phyloP scores from a whole-genome alignment of 2,329 filamentous ascomycete genomes.

The Salinomyces thailandicus region DNA sequence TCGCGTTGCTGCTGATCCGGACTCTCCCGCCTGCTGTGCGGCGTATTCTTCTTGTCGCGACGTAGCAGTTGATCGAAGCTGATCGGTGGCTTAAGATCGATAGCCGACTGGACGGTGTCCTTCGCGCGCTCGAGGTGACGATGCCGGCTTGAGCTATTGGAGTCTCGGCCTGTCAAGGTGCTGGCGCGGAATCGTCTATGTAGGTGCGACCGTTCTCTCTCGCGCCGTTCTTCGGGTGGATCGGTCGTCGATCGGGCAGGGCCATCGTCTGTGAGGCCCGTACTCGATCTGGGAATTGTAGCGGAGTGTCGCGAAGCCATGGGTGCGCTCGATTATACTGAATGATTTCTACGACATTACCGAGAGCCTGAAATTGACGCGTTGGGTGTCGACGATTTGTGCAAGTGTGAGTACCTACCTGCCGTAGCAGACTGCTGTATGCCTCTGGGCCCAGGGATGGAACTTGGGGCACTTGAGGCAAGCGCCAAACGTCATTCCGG shows the following conservation, averaged over 20 bases:
- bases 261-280: constrained; percentile 3
- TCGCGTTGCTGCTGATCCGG: constrained; percentile 8
- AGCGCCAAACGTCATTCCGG: no score
- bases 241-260: constrained; percentile 10
- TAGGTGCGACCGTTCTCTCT: constrained; percentile 5
- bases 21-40: constrained; percentile 16
- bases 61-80: constrained; percentile 35
- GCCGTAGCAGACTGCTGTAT: no score
- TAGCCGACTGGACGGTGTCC: constrained; percentile 35
- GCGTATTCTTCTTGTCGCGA: constrained; percentile 21
- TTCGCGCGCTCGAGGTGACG: constrained; percentile 18
- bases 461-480: no score
- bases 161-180: constrained; percentile 5
- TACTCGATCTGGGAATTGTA: constrained; percentile 4
- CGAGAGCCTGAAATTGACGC: no score
- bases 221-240: constrained; percentile 1
- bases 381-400: no score
- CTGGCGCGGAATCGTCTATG: constrained; percentile 7
- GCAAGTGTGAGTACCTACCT: no score
- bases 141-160: not conserved
- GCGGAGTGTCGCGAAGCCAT: not conserved
- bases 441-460: no score
- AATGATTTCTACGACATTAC: no score
- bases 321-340: no score
- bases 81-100: constrained; percentile 34